Evolutionary conservation across 192 early-diverging fungal species (phyloP).

Genomic region (Backusella mclennaniae): DNA sequence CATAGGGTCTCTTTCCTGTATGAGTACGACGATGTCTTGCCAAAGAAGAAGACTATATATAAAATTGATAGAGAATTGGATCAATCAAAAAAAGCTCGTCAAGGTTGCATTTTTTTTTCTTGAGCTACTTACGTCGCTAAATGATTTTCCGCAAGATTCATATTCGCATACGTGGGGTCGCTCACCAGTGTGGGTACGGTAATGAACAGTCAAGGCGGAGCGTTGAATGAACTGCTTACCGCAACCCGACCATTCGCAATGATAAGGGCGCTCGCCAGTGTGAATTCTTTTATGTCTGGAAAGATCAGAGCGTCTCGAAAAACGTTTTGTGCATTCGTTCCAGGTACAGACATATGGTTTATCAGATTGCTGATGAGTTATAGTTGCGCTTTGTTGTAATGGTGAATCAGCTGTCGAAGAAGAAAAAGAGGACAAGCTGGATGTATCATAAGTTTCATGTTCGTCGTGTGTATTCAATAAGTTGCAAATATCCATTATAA

Average conservation of each 20-base stretch:
- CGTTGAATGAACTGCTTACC: constrained; percentile 59
- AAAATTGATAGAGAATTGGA: neutral
- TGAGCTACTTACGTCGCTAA: constrained; percentile 57
- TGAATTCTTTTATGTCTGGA: constrained; percentile 56
- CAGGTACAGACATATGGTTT: constrained; percentile 45
- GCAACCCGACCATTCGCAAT: constrained; percentile 45
- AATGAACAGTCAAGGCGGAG: constrained; percentile 56
- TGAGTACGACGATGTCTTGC: constrained; percentile 76
- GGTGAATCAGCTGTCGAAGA: constrained; percentile 11
- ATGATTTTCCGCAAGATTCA: constrained; percentile 61
- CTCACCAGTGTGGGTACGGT: constrained; percentile 64
- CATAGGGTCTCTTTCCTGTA: constrained; percentile 75
- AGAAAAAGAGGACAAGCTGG: constrained; percentile 11
- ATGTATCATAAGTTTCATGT: constrained; percentile 10
- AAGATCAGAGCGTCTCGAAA: constrained; percentile 56
- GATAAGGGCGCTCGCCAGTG: constrained; percentile 53
- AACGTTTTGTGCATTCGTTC: constrained; percentile 46
- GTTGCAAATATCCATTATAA: constrained; percentile 39
- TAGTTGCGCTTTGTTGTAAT: neutral
- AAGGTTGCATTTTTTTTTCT: neutral
- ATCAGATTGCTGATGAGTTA: constrained; percentile 8
- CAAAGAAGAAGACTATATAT: constrained; percentile 63
- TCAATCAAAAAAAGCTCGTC: neutral
- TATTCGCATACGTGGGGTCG: constrained; percentile 63
- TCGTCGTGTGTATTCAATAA: constrained; percentile 33